Base-by-base conservation (phyloP, 2,329 filamentous ascomycete genomes). In the Penicillium sp. region DNA sequence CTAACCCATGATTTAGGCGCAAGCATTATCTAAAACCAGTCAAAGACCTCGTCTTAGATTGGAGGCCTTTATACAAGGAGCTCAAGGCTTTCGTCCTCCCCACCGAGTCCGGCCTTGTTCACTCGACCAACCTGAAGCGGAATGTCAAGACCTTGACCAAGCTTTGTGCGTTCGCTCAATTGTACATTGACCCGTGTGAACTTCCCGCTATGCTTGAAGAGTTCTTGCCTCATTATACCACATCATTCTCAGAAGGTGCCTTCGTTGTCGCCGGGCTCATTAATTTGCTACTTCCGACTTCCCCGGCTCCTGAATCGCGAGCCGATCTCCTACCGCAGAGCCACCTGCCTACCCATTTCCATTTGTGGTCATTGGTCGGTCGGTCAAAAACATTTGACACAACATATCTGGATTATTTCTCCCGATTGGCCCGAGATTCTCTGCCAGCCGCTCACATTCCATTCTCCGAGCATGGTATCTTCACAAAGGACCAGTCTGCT, bases 21-120 rank as follows among this genome's bases (percentile, higher is more conserved):
- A 96, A 95, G 71, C 93, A 97, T 75, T 97, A 97, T 73, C 82
- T 99, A 34, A 91, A 90, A 63, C 91, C 93, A 1, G 87, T 89
- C 54, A 90, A 91, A 61, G 95, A 99, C 68, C 80, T 99, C n/a
- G 81, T 83, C 13, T 83, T 99, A 57, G 93, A 99, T 72, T 99
- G 94, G 94, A 85, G 86, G 64, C 93, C 92, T 8, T 79, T 99
- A 31, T 99, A 90, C 84, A 89, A 91, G 66, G 93, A 97, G 72
- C 79, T 97, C 65, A 97, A 97, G 78, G 82, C 87, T 41, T 87
- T 97, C 70, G 90, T 97, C 15, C 78, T 99, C 16, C 93, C 94
- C 1, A 86, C 85, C 45, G 94, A 99, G 71, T 87, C 87, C 10
- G 84, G 82, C 41, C 75, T 84, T 57, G 81, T 86, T 46, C 82